A percentile compares a stretch with the other conserved stretches of the same genome.
These are phyloP conservation scores for Mycosphaerelloides madeirae DNA, from an alignment of 2,329 filamentous ascomycete genomes.

Conservation along the genomic window DNA sequence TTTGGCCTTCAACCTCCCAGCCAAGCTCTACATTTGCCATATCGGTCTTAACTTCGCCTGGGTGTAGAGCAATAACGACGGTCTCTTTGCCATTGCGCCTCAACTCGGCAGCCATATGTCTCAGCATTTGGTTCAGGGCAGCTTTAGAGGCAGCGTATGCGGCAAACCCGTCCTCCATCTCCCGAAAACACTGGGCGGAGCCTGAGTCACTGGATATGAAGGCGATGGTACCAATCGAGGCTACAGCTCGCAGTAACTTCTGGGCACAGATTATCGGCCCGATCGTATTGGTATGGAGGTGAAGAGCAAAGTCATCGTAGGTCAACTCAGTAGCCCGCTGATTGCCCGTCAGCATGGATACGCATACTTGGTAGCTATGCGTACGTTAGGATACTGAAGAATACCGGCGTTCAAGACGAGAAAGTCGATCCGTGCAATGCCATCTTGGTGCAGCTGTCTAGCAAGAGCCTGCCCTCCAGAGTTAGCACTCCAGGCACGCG, in stretches of 20 bases:
- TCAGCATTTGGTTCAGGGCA: conserved; percentile 52
- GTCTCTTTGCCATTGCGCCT: conserved; percentile 47
- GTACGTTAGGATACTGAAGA: conserved; percentile 53
- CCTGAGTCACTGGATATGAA: conserved; percentile 57
- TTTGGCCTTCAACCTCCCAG: conserved; percentile 52
- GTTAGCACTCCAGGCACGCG: not conserved
- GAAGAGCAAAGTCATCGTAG: conserved; percentile 51
- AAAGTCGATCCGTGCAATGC: conserved; percentile 42
- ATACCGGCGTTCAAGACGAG: conserved; percentile 56
- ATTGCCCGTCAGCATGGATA: conserved; percentile 1
- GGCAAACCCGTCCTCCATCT: conserved; percentile 56
- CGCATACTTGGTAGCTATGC: conserved; percentile 13
- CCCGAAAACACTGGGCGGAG: conserved; percentile 47
- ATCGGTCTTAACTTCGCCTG: conserved; percentile 53
- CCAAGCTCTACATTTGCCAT: conserved; percentile 50
- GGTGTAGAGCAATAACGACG: conserved; percentile 52
- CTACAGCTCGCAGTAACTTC: conserved; percentile 45
- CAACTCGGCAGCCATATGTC: conserved; percentile 54
- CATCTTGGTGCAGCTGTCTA: conserved; percentile 9
- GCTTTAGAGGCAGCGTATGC: conserved; percentile 56
- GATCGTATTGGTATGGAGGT: conserved; percentile 55
- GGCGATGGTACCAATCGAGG: conserved; percentile 47
- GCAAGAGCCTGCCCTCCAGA: conserved; percentile 7
- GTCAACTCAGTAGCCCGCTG: conserved; percentile 51
- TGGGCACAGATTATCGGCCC: conserved; percentile 56